phyloP scores from a whole-genome alignment of 73 alveolate genomes.

The Paramecium sexaurelia region DNA sequence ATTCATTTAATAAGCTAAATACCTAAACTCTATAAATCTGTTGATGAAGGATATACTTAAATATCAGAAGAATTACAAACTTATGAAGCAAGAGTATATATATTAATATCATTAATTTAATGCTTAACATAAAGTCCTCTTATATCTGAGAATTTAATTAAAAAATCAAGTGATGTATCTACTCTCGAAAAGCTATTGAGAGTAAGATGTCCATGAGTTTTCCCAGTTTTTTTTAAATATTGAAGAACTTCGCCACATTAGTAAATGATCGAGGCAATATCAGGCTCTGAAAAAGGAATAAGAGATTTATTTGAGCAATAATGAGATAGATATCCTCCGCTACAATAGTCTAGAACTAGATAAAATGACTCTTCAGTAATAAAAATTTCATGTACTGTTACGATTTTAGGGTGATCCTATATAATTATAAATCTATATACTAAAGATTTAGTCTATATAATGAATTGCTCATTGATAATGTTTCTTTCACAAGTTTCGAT shows the following conservation, averaged over 20 bases:
- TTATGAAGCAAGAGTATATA: neutral
- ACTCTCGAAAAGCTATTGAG: neutral
- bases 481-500: neutral
- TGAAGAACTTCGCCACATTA: neutral
- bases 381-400: neutral
- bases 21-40: neutral
- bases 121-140: neutral
- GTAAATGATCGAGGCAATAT: neutral
- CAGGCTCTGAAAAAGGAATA: neutral
- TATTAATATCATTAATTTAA: neutral
- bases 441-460: neutral
- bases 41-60: neutral
- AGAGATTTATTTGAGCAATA: neutral
- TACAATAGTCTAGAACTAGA: neutral
- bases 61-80: neutral
- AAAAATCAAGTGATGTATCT: neutral
- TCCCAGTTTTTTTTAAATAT: neutral
- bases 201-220: neutral
- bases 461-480: neutral
- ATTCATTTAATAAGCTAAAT: no score
- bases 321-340: neutral
- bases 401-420: neutral
- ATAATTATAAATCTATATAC: neutral
- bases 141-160: neutral
- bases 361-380: neutral